Conservation (phyloP, 129 eudicot genomes). For the Dittrichia graveolens region DNA sequence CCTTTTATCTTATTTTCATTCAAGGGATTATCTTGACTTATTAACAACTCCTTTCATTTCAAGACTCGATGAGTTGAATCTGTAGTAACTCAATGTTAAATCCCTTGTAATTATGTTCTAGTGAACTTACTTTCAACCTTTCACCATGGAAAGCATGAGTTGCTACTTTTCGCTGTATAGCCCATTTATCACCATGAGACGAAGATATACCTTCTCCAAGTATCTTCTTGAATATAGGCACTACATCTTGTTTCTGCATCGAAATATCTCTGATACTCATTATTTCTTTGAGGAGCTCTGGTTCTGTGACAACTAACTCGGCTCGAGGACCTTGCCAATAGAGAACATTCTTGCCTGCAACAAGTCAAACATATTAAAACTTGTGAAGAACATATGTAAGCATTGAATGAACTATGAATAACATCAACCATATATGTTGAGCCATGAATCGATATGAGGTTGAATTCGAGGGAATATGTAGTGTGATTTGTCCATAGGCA, state of each 20-base stretch:
- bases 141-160: slow-evolving; percentile 46
- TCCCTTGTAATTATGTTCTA: too few relatives aligned
- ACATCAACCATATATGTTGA: slow-evolving; percentile 29
- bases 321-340: slow-evolving; percentile 46
- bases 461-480: slow-evolving; percentile 20
- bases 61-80: too few relatives aligned
- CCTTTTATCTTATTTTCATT: too few relatives aligned
- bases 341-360: slow-evolving; percentile 37
- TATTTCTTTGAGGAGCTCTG: slow-evolving; percentile 36
- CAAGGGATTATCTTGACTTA: too few relatives aligned
- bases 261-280: slow-evolving; percentile 28
- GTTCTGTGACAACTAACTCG: slow-evolving; percentile 35
- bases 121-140: slow-evolving; percentile 15
- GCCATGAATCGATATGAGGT: slow-evolving; percentile 26
- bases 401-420: neutral
- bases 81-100: too few relatives aligned
- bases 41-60: too few relatives aligned
- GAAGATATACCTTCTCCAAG: slow-evolving; percentile 37
- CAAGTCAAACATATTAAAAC: neutral
- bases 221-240: slow-evolving; percentile 27
- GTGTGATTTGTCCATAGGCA: slow-evolving; percentile 28
- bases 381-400: neutral
- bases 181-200: slow-evolving; percentile 45
- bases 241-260: slow-evolving; percentile 24
- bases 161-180: slow-evolving; percentile 41